A percentile compares a stretch with the other conserved stretches of the same genome.
Evolutionary conservation across 1,284 basidiomycete genomes (phyloP).

Genomic region (Chiua sp.): DNA sequence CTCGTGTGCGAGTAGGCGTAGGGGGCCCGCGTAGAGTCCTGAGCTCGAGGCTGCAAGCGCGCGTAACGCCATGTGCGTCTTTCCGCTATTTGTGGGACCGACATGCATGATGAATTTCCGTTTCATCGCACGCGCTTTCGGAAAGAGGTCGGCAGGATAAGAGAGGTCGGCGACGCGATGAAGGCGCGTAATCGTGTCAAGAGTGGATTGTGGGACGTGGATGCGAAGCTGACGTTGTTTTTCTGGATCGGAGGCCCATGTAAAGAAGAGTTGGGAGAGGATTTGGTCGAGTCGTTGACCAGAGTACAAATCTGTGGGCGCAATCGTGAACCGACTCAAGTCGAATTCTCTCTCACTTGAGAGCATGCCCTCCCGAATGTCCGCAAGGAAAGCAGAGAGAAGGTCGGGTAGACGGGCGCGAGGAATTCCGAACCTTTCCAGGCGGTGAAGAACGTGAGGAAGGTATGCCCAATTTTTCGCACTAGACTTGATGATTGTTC

Average conservation of each 20-base stretch:
- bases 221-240: slow-evolving; percentile 25
- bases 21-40: slow-evolving; percentile 91
- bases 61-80: slow-evolving; percentile 92
- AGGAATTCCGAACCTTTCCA: slow-evolving; percentile 45
- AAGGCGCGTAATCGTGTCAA: slow-evolving; percentile 39
- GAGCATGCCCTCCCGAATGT: slow-evolving; percentile 33
- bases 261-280: slow-evolving; percentile 45
- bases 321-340: slow-evolving; percentile 30
- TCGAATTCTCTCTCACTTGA: slow-evolving; percentile 30
- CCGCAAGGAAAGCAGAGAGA: slow-evolving; percentile 36
- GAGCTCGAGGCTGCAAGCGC: slow-evolving; percentile 78
- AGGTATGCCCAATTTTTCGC: slow-evolving; percentile 36
- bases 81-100: slow-evolving; percentile 97
- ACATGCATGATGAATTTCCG: slow-evolving; percentile 95
- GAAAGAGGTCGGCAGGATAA: slow-evolving; percentile 40
- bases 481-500: slow-evolving; percentile 23
- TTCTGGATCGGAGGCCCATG: slow-evolving; percentile 43
- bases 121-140: slow-evolving; percentile 47
- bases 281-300: slow-evolving; percentile 36
- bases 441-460: slow-evolving; percentile 34
- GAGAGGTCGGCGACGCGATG: slow-evolving; percentile 43
- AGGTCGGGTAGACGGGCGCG: slow-evolving; percentile 31
- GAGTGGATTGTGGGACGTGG: slow-evolving; percentile 29
- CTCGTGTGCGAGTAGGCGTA: slow-evolving; percentile 94
- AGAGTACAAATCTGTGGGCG: slow-evolving; percentile 17